Conservation (phyloP, 164 flowering plant species). For the Piper longum region DNA sequence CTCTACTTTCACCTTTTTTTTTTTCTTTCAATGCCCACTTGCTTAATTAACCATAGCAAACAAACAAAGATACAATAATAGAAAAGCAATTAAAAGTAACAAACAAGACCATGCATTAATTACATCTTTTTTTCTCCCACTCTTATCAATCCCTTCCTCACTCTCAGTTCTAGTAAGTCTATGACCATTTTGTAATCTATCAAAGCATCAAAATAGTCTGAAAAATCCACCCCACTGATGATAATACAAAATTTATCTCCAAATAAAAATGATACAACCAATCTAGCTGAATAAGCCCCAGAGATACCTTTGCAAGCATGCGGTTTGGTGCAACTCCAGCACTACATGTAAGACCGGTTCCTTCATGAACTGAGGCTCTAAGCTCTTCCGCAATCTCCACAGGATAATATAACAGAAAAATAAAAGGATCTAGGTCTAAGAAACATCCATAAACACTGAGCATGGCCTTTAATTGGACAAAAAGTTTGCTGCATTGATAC, state of each 20-base stretch:
- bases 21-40: too few relatives aligned
- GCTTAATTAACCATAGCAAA: too few relatives aligned
- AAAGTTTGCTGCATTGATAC: slow-evolving; percentile 7
- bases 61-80: too few relatives aligned
- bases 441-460: not conserved
- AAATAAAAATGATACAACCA: not conserved
- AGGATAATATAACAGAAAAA: slow-evolving; percentile 1
- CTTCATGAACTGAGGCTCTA: slow-evolving; percentile 41
- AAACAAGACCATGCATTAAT: too few relatives aligned
- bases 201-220: not conserved
- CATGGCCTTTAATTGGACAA: not conserved
- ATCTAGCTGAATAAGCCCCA: not conserved
- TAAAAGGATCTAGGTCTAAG: not conserved
- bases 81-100: too few relatives aligned
- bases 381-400: slow-evolving; percentile 78
- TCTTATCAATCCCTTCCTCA: not conserved
- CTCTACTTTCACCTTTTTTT: too few relatives aligned
- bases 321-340: slow-evolving; percentile 96
- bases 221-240: not conserved
- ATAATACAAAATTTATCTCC: too few relatives aligned
- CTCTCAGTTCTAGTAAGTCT: too few relatives aligned
- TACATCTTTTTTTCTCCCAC: not conserved
- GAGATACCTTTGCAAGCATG: slow-evolving; percentile 79
- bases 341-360: slow-evolving; percentile 93
- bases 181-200: not conserved